A percentile compares a stretch with the other conserved stretches of the same genome.
phyloP scores from a whole-genome alignment of 2,329 filamentous ascomycete genomes.

The Arthrinium phaeospermum region DNA sequence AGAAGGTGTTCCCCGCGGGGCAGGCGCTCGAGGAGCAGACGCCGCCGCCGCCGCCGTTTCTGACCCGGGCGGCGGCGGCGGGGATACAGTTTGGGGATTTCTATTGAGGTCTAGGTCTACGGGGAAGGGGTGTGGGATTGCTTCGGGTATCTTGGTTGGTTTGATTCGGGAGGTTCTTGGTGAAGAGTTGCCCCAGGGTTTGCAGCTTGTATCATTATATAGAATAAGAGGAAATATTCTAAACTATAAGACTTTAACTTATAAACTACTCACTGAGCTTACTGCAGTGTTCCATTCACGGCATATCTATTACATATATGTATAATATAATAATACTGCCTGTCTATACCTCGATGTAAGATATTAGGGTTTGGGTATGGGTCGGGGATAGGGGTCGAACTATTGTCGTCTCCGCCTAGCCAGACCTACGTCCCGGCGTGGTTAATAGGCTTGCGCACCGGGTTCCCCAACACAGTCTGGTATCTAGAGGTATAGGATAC shows the following conservation, averaged over 20 bases:
- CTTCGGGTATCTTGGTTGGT: neutral
- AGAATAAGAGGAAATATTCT: too few relatives aligned
- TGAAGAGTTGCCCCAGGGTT: neutral
- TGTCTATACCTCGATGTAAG: too few relatives aligned
- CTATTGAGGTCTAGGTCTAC: neutral
- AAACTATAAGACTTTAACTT: too few relatives aligned
- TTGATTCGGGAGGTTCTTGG: neutral
- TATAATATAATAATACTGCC: too few relatives aligned
- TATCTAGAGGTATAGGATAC: neutral
- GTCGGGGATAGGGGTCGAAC: neutral
- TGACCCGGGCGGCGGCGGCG: too few relatives aligned
- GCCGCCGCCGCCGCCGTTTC: neutral
- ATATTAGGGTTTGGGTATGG: too few relatives aligned
- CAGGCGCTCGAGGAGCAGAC: neutral
- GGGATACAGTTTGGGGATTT: neutral
- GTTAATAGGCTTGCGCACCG: conserved; percentile 22
- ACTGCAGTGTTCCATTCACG: too few relatives aligned
- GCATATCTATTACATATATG: too few relatives aligned
- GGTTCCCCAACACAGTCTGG: conserved; percentile 23
- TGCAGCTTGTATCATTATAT: neutral
- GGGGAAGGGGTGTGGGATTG: neutral
- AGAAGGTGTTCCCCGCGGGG: neutral
- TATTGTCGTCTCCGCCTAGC: conserved; percentile 14
- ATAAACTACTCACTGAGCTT: too few relatives aligned
- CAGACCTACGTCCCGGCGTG: conserved; percentile 25